phyloP scores from a whole-genome alignment of 441 rosid species.

The Erodium moschatum region DNA sequence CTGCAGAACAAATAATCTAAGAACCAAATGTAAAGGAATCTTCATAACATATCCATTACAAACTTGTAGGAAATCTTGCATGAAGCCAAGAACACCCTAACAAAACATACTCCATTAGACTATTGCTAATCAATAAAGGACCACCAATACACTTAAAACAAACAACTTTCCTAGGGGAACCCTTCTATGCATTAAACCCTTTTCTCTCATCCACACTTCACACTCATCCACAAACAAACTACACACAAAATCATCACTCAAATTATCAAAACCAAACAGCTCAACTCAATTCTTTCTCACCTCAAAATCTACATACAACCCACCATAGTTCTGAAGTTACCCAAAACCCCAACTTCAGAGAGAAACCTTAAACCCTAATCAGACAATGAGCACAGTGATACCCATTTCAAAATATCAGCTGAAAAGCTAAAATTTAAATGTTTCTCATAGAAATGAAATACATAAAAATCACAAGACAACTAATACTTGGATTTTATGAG shows the following conservation, averaged over 20 bases:
- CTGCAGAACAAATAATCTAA: not conserved
- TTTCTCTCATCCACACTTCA: not conserved
- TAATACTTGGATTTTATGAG: not conserved
- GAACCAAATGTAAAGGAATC: not conserved
- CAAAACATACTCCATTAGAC: not conserved
- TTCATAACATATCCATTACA: not conserved
- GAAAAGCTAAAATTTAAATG: not conserved
- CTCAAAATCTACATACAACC: not conserved
- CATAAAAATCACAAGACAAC: not conserved
- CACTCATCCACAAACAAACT: not conserved
- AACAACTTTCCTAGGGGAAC: too few species aligned
- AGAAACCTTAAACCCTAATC: constrained; percentile 3
- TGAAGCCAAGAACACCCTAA: not conserved
- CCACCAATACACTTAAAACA: not conserved
- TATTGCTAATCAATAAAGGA: not conserved
- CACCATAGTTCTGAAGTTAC: not conserved
- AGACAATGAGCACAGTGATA: not conserved
- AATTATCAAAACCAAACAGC: not conserved
- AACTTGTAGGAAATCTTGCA: not conserved
- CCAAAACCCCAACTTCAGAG: not conserved
- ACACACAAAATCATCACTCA: not conserved
- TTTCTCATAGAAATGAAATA: not conserved
- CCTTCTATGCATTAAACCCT: too few species aligned
- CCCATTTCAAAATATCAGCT: not conserved
- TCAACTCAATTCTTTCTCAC: not conserved